Evolutionary conservation across 805 yeast species (phyloP), one percentile per base, ranked within the genome.

Genomic region (Schwanniomyces sp.): DNA sequence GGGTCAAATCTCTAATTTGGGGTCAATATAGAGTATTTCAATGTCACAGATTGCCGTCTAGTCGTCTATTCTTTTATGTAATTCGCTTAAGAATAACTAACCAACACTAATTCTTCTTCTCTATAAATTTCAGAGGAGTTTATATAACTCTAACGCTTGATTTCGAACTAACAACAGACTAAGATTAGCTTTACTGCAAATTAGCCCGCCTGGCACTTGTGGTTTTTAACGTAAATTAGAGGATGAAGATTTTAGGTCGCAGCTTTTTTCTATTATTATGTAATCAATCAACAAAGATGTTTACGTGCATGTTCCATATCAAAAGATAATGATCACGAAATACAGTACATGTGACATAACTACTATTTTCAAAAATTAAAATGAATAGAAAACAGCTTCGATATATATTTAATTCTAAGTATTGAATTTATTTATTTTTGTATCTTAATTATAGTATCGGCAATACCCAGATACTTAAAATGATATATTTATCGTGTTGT

Each of bases 261-360:
- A 39, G 41, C 41, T 39, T 39, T 39, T 39, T 39, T 25, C 11
- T 38, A 28, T 8, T 32, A 32, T 39, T 39, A 39, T 39, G 41
- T 39, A 39, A 39, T 39, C 41, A 37, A 18, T 37, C 40, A 32
- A 16, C 36, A 32, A 32, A 32, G 36, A 32, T 32, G 36, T 32
- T 32, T 14, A 14, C 4, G 36, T 32, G 36, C 36, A 32, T 32
- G 36, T 32, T 16, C 36, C 21, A 21, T 32, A 32, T 32, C 36
- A 32, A 18, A 32, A 32, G 36, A 32, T 32, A 32, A 18, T 32
- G 36, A 29, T 29, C 34, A 29, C 34, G 34, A 5, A 29, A 6
- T 14, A 6, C 34, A 12, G 34, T 29, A 11, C n/a, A 29, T 29
- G 34, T 11, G 34, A 29, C 30, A 5, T n/a, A 21, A 21, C 5